phyloP scores from a whole-genome alignment of 1,284 basidiomycete species.

The Hemileia vastatrix region DNA sequence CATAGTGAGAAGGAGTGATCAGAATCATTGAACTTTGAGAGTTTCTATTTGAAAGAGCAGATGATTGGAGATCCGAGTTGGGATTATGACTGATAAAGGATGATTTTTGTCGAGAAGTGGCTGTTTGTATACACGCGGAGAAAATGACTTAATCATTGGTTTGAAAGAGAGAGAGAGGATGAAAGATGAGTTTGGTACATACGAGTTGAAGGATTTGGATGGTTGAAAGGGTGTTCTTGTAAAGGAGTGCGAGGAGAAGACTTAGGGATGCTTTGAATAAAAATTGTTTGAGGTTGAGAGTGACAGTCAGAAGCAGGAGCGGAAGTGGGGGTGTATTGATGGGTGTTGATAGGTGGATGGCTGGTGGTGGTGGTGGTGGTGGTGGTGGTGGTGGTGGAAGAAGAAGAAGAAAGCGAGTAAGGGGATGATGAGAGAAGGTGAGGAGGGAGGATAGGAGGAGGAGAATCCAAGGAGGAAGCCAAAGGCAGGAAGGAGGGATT shows the following conservation, averaged over 20 bases:
- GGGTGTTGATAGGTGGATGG: slow-evolving; percentile 7
- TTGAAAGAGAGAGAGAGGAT: neutral
- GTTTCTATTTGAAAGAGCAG: too few relatives aligned
- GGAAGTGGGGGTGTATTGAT: neutral
- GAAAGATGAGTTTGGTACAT: neutral
- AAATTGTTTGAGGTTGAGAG: neutral
- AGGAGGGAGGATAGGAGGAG: neutral
- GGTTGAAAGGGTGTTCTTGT: neutral
- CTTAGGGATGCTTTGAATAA: neutral
- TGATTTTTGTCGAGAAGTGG: too few relatives aligned
- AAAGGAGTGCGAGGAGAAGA: neutral
- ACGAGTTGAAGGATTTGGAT: neutral
- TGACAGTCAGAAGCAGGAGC: neutral
- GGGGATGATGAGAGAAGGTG: too few relatives aligned
- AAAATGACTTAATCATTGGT: slow-evolving; percentile 13
- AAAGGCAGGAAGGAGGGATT: neutral
- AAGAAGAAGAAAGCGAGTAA: neutral
- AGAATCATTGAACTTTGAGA: too few relatives aligned
- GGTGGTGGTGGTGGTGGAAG: neutral
- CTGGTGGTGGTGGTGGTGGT: neutral
- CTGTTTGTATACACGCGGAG: too few relatives aligned
- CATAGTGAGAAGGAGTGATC: too few relatives aligned
- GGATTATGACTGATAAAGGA: too few relatives aligned
- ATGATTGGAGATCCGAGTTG: too few relatives aligned
- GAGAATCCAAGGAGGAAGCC: neutral